phyloP scores from a whole-genome alignment of 257 asterid species.

The Voacanga thouarsii region DNA sequence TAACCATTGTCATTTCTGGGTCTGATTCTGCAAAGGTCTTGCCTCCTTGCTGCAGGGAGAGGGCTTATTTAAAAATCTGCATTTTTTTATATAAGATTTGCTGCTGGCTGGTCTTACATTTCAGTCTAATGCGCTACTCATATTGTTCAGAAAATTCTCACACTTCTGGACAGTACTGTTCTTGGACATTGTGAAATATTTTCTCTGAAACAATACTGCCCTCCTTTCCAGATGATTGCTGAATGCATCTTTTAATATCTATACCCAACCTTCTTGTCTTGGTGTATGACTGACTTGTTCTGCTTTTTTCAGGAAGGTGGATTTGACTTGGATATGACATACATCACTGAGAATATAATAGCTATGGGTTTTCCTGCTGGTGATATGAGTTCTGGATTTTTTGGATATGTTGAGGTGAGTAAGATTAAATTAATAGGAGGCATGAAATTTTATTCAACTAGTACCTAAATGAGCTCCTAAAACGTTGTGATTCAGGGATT shows the following conservation, averaged over 20 bases:
- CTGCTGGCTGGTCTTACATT: not conserved
- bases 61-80: not conserved
- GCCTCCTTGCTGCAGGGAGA: not conserved
- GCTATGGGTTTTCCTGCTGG: slow-evolving; percentile 99
- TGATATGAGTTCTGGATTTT: slow-evolving; percentile 96
- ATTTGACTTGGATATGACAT: slow-evolving; percentile 96
- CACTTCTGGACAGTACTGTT: not conserved
- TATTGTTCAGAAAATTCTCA: not conserved
- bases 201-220: not conserved
- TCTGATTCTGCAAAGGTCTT: not conserved
- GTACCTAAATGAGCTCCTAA: slow-evolving; percentile 27
- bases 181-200: not conserved
- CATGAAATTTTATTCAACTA: slow-evolving; percentile 10
- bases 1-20: not conserved
- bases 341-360: slow-evolving; percentile 98
- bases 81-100: not conserved
- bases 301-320: slow-evolving; percentile 81
- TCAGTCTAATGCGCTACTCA: not conserved
- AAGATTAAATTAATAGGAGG: slow-evolving; percentile 9
- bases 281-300: slow-evolving; percentile 15
- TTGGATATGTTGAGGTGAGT: slow-evolving; percentile 93
- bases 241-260: not conserved
- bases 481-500: slow-evolving; percentile 56
- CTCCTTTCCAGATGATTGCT: not conserved
- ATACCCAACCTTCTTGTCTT: not conserved